Evolutionary conservation across 1,284 basidiomycete genomes (phyloP).

Genomic region (Hymenochaete sp.): DNA sequence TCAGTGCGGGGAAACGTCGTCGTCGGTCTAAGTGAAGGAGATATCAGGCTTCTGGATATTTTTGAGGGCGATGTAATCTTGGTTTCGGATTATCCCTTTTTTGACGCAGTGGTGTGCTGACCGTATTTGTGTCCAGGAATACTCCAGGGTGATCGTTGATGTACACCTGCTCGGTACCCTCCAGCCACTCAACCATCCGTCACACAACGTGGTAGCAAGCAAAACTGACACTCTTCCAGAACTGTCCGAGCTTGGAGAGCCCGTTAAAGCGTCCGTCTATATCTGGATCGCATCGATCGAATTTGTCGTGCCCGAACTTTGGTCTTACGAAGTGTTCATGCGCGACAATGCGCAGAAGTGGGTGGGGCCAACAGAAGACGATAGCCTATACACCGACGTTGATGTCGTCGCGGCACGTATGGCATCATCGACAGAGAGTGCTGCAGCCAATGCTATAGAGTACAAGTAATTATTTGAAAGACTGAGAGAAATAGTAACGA

Average conservation of each 20-base stretch:
- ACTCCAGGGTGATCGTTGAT: slow-evolving; percentile 44
- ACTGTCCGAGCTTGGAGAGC: slow-evolving; percentile 26
- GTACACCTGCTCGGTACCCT: slow-evolving; percentile 48
- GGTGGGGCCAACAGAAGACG: slow-evolving; percentile 37
- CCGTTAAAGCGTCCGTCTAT: slow-evolving; percentile 57
- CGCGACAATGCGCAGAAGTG: slow-evolving; percentile 63
- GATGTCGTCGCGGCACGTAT: slow-evolving; percentile 30
- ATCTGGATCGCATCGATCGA: slow-evolving; percentile 46
- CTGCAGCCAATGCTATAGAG: no score
- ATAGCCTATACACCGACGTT: slow-evolving; percentile 39
- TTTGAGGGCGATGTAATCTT: slow-evolving; percentile 73
- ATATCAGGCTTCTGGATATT: slow-evolving; percentile 55
- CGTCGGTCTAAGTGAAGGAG: slow-evolving; percentile 47
- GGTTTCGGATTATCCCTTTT: neutral
- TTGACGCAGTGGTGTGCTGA: neutral
- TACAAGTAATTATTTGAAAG: no score
- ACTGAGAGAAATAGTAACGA: no score
- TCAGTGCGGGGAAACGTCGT: slow-evolving; percentile 68
- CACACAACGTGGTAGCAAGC: slow-evolving; percentile 31
- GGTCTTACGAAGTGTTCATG: slow-evolving; percentile 73
- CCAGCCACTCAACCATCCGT: slow-evolving; percentile 27
- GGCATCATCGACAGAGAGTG: slow-evolving; percentile 19
- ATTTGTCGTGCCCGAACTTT: slow-evolving; percentile 50
- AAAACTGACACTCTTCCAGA: slow-evolving; percentile 35
- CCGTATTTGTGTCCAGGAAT: slow-evolving; percentile 46